A percentile compares a stretch with the other conserved stretches of the same genome.
Conservation (phyloP, 768 basidiomycete genomes). For the Rhizopogon vesiculosus region DNA sequence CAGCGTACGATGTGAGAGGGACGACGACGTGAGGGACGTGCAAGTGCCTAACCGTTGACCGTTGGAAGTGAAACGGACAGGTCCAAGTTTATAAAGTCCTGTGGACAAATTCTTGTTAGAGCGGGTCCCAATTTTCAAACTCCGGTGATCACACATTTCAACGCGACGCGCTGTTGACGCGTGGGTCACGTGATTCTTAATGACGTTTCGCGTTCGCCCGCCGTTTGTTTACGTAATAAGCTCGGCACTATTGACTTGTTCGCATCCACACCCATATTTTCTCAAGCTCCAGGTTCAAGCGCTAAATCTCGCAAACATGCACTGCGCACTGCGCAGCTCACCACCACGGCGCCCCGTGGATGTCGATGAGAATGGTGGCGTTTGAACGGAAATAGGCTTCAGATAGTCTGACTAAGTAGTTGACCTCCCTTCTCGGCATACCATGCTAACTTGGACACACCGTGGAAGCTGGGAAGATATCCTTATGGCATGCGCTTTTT, state of each 20-base stretch:
- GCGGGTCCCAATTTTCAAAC: conserved; percentile 14
- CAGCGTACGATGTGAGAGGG: not conserved
- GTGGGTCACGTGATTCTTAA: conserved; percentile 7
- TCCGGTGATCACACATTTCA: conserved; percentile 19
- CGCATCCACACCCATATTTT: too few species aligned
- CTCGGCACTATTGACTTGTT: too few species aligned
- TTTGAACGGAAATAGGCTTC: too few species aligned
- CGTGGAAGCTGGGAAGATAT: too few species aligned
- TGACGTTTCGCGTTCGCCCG: conserved; percentile 1
- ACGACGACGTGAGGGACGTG: not conserved
- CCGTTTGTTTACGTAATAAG: too few species aligned
- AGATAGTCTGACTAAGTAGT: too few species aligned
- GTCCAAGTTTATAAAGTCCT: conserved; percentile 1
- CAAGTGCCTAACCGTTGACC: not conserved
- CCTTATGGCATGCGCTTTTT: too few species aligned
- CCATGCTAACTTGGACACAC: too few species aligned
- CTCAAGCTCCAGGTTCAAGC: too few species aligned
- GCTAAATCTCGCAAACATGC: not conserved
- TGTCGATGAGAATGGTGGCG: too few species aligned
- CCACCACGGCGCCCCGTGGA: not conserved
- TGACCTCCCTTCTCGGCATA: too few species aligned
- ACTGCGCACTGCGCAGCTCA: not conserved
- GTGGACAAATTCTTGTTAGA: not conserved
- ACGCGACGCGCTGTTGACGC: conserved; percentile 12
- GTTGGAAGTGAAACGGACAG: not conserved